Evolutionary conservation across 1,284 basidiomycete genomes (phyloP).

Genomic region (Thecaphora thlaspeos): DNA sequence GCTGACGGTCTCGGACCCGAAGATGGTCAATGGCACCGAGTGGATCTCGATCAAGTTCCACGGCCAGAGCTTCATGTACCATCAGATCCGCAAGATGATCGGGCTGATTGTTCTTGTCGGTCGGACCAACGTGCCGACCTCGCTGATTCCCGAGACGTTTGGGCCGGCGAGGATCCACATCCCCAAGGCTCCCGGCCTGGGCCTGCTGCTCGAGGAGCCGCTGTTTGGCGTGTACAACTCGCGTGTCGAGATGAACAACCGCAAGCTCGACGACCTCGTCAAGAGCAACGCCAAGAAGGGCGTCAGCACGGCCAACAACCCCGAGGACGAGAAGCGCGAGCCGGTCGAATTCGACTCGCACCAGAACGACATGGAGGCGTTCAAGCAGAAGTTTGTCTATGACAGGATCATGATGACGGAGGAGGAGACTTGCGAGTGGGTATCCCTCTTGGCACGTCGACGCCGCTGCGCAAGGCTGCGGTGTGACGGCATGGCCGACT

Average conservation of each 20-base stretch:
- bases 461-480: too few relatives aligned
- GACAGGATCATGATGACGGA: conserved; percentile 66
- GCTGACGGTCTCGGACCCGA: conserved; percentile 47
- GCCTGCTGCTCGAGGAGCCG: conserved; percentile 89
- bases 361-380: conserved; percentile 33
- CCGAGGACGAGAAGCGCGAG: conserved; percentile 32
- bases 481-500: too few relatives aligned
- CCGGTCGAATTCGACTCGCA: conserved; percentile 29
- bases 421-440: conserved; percentile 74
- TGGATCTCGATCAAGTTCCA: conserved; percentile 93
- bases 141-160: conserved; percentile 60
- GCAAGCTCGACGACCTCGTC: too few relatives aligned
- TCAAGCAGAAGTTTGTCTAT: conserved; percentile 54
- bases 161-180: conserved; percentile 75
- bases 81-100: conserved; percentile 97
- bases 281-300: conserved; percentile 58
- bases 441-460: conserved; percentile 21
- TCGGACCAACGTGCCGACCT: conserved; percentile 36
- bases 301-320: too few relatives aligned
- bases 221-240: conserved; percentile 75
- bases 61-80: conserved; percentile 98
- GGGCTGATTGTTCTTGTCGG: conserved; percentile 71
- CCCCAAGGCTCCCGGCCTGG: conserved; percentile 94
- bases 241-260: conserved; percentile 62
- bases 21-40: conserved; percentile 83